phyloP scores from a whole-genome alignment of 1,139 yeast species.

The Hanseniaspora sp. region DNA sequence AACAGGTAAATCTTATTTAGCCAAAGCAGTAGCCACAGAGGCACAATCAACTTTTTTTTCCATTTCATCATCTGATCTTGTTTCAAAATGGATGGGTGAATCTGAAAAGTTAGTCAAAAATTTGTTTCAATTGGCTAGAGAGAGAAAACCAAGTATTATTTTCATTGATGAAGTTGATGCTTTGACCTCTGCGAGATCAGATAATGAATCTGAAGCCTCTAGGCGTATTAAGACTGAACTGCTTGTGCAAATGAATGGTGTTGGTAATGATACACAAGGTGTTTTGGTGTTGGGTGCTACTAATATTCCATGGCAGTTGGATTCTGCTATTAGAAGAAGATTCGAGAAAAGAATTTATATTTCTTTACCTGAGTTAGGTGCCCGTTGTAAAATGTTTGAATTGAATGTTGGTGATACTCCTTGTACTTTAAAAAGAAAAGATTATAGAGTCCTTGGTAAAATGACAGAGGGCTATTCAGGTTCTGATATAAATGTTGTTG shows the following conservation, averaged over 20 bases:
- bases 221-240: conserved; percentile 93
- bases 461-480: conserved; percentile 98
- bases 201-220: conserved; percentile 93
- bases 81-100: conserved; percentile 99
- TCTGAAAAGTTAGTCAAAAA: conserved; percentile 91
- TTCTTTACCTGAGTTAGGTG: conserved; percentile 84
- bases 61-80: conserved; percentile 86
- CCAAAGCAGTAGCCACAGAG: conserved; percentile 97
- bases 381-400: conserved; percentile 88
- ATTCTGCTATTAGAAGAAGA: conserved; percentile 93
- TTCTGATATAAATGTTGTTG: conserved; percentile 92
- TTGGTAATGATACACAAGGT: conserved; percentile 87
- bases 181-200: conserved; percentile 95
- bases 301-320: conserved; percentile 97
- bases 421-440: conserved; percentile 61
- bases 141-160: conserved; percentile 85
- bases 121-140: conserved; percentile 89
- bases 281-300: conserved; percentile 96
- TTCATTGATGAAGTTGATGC: conserved; percentile 98
- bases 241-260: conserved; percentile 97
- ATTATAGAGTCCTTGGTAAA: conserved; percentile 67
- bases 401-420: conserved; percentile 86
- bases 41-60: conserved; percentile 94
- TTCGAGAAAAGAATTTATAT: conserved; percentile 92
- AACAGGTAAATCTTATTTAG: conserved; percentile 93